Percentiles rank a stretch among this genome's conserved stretches.
These are phyloP conservation scores for Cymbopogon flexuosus DNA, from an alignment of 202 grass and related monocot species.

Conservation along the genomic window DNA sequence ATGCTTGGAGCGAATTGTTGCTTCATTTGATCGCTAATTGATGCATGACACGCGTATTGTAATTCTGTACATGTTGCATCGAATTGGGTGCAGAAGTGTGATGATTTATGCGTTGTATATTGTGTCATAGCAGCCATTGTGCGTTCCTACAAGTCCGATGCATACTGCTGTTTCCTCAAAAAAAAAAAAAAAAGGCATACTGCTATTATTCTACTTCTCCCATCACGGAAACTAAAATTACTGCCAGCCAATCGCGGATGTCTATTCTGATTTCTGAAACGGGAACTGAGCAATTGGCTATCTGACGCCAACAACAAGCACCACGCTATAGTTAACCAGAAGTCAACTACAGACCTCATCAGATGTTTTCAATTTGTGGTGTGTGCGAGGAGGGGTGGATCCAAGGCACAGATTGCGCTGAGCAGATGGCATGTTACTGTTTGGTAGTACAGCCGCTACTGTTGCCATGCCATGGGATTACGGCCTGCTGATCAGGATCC, in stretches of 20 bases:
- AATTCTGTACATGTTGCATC: too few relatives aligned
- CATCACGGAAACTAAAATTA: background rate
- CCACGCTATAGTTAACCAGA: background rate
- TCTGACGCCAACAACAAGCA: background rate
- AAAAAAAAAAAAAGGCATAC: too few relatives aligned
- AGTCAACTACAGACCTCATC: conserved; percentile 23
- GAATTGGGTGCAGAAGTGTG: too few relatives aligned
- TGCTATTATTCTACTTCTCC: background rate
- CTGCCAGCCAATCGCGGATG: background rate
- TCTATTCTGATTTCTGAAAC: background rate
- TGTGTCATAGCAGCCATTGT: too few relatives aligned
- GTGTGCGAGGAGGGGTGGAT: too few relatives aligned
- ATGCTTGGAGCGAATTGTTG: too few relatives aligned
- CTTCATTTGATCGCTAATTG: too few relatives aligned
- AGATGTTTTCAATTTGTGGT: background rate
- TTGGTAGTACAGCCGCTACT: background rate
- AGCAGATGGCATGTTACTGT: background rate
- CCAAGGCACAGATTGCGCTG: background rate
- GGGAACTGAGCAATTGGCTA: background rate
- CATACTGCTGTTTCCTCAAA: too few relatives aligned
- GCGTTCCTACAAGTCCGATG: background rate
- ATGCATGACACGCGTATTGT: too few relatives aligned
- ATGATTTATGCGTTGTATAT: too few relatives aligned
- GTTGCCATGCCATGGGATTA: background rate
- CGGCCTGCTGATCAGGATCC: background rate